Conservation (phyloP, 768 basidiomycete genomes). For the Pulveroboletus ravenelii region DNA sequence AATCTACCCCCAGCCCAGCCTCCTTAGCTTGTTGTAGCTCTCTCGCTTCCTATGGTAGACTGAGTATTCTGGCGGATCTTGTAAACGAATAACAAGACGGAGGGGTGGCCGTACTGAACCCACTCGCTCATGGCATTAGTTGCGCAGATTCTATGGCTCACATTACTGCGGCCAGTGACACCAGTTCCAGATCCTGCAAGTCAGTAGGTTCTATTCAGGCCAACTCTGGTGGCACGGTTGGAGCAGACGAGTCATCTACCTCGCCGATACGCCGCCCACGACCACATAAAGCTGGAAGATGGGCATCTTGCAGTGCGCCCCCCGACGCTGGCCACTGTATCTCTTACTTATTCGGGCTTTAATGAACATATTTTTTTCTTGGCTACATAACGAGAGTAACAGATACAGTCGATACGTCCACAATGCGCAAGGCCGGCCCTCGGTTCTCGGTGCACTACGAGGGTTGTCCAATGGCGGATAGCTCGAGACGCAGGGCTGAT, state of each 20-base stretch:
- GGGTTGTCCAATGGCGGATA: too few relatives aligned
- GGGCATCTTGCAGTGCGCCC: not conserved
- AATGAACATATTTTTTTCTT: not conserved
- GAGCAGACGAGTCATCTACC: not conserved
- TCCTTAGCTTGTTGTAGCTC: not conserved
- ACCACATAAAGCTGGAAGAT: not conserved
- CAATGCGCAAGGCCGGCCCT: too few relatives aligned
- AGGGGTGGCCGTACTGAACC: not conserved
- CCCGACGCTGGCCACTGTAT: not conserved
- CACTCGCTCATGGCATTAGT: not conserved
- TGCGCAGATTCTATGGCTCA: not conserved
- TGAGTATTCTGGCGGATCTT: not conserved
- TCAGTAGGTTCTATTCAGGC: not conserved
- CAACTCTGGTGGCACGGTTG: not conserved
- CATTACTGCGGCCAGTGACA: too few relatives aligned
- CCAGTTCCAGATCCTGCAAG: not conserved
- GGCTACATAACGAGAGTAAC: not conserved
- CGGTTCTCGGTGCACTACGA: too few relatives aligned
- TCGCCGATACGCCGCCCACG: not conserved
- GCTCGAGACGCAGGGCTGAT: too few relatives aligned
- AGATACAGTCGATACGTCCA: too few relatives aligned
- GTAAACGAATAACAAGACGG: not conserved
- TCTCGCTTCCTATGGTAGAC: not conserved
- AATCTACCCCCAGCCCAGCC: conserved; percentile 30
- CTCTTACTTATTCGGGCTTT: not conserved